Evolutionary conservation across 1,284 basidiomycete species (phyloP).

Genomic region (Leccinum solheimii): DNA sequence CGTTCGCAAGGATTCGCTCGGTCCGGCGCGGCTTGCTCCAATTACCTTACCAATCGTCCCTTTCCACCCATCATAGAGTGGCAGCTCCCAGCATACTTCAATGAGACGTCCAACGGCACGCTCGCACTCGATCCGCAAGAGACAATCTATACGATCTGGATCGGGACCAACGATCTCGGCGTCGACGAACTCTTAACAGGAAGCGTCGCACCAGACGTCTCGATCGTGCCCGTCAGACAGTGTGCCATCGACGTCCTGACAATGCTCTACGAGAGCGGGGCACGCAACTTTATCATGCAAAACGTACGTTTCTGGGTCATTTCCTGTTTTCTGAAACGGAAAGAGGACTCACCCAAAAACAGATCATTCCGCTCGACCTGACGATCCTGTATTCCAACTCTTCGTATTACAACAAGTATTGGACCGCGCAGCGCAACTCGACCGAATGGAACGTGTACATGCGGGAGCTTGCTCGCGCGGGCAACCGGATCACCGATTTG

Average conservation of each 20-base stretch:
- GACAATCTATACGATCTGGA: constrained; percentile 52
- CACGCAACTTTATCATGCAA: constrained; percentile 49
- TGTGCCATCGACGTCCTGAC: constrained; percentile 47
- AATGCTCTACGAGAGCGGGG: constrained; percentile 42
- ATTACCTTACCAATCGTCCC: constrained; percentile 40
- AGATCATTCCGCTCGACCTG: constrained; percentile 52
- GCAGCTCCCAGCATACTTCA: constrained; percentile 39
- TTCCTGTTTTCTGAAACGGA: not conserved
- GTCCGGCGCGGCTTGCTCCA: constrained; percentile 47
- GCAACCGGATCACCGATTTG: constrained; percentile 44
- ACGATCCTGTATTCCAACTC: constrained; percentile 43
- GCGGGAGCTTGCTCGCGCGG: constrained; percentile 43
- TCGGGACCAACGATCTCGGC: constrained; percentile 51
- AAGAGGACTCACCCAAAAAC: not conserved
- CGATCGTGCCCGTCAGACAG: constrained; percentile 42
- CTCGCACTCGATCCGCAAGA: constrained; percentile 33
- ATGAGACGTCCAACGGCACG: constrained; percentile 27
- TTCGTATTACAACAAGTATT: constrained; percentile 46
- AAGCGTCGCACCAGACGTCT: constrained; percentile 36
- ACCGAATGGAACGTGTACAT: constrained; percentile 53
- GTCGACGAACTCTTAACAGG: constrained; percentile 41
- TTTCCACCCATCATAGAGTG: constrained; percentile 41
- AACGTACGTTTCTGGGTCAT: constrained; percentile 29
- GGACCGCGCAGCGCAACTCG: constrained; percentile 45
- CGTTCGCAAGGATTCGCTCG: constrained; percentile 35